A percentile compares a stretch with the other conserved stretches of the same genome.
Conservation (phyloP, 2,329 filamentous ascomycete genomes). For the Dothideomycetidae sp. region DNA sequence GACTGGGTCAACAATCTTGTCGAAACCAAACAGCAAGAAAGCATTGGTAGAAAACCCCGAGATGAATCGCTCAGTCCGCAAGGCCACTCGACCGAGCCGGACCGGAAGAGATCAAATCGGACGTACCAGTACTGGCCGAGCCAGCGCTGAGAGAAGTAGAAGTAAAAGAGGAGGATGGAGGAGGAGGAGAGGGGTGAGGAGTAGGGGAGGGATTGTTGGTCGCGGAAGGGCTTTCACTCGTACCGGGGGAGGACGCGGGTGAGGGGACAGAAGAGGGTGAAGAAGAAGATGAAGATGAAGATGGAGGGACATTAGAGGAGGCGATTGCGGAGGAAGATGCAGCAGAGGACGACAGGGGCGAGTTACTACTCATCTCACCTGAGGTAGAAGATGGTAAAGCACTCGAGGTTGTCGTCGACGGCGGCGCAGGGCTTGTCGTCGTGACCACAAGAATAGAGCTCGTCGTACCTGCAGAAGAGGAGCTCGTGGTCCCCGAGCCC, state of each 20-base stretch:
- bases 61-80: slow-evolving; percentile 7
- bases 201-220: slow-evolving; percentile 10
- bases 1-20: background rate
- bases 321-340: slow-evolving; percentile 18
- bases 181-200: slow-evolving; percentile 11
- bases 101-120: slow-evolving; percentile 8
- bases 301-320: slow-evolving; percentile 11
- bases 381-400: slow-evolving; percentile 13
- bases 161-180: slow-evolving; percentile 12
- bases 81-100: slow-evolving; percentile 9
- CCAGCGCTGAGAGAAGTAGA: slow-evolving; percentile 7
- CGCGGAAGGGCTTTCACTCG: slow-evolving; percentile 3
- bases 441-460: slow-evolving; percentile 14
- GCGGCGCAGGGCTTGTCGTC: slow-evolving; percentile 11
- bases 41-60: slow-evolving; percentile 3
- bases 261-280: slow-evolving; percentile 10
- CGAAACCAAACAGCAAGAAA: background rate
- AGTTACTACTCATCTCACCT: background rate
- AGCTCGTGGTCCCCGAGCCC: slow-evolving; percentile 3
- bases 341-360: slow-evolving; percentile 13
- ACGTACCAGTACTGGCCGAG: slow-evolving; percentile 11
- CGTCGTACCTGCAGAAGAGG: slow-evolving; percentile 9
- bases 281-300: slow-evolving; percentile 11
- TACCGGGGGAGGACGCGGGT: background rate
- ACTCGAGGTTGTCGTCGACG: slow-evolving; percentile 5